Conservation (phyloP, 1,284 basidiomycete species). For the Cutaneotrichosporon cutaneum region DNA sequence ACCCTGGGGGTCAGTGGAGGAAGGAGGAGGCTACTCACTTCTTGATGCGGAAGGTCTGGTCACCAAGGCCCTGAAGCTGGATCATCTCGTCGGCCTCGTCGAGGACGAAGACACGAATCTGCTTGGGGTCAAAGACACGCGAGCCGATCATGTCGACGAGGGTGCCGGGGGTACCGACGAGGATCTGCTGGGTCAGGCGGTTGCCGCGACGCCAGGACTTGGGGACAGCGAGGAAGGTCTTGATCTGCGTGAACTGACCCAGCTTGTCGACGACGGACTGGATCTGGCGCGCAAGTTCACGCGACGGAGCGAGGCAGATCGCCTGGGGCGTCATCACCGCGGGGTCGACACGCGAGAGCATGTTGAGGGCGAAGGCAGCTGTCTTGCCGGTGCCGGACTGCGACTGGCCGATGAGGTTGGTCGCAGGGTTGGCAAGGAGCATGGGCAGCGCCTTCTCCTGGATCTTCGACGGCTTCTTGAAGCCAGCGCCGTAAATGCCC, state of each 20-base stretch:
- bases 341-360: conserved; percentile 93
- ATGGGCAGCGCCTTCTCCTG: conserved; percentile 96
- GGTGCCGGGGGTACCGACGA: conserved; percentile 96
- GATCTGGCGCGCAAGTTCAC: conserved; percentile 96
- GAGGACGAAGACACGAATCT: conserved; percentile 90
- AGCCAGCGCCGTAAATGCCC: conserved; percentile 95
- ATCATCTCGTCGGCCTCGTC: conserved; percentile 99
- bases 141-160: conserved; percentile 75
- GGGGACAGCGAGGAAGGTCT: conserved; percentile 93
- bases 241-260: conserved; percentile 91
- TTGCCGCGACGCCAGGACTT: conserved; percentile 59
- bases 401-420: conserved; percentile 98
- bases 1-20: conserved; percentile 32
- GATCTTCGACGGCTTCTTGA: conserved; percentile 97
- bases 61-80: conserved; percentile 92
- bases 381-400: conserved; percentile 99
- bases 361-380: conserved; percentile 95
- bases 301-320: conserved; percentile 87
- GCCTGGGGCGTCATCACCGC: conserved; percentile 83
- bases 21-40: conserved; percentile 62
- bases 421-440: conserved; percentile 83
- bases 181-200: conserved; percentile 79
- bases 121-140: conserved; percentile 62
- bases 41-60: conserved; percentile 92
- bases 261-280: conserved; percentile 91